Conservation (phyloP, 257 asterid species). For the Nyctanthes arbortristis region DNA sequence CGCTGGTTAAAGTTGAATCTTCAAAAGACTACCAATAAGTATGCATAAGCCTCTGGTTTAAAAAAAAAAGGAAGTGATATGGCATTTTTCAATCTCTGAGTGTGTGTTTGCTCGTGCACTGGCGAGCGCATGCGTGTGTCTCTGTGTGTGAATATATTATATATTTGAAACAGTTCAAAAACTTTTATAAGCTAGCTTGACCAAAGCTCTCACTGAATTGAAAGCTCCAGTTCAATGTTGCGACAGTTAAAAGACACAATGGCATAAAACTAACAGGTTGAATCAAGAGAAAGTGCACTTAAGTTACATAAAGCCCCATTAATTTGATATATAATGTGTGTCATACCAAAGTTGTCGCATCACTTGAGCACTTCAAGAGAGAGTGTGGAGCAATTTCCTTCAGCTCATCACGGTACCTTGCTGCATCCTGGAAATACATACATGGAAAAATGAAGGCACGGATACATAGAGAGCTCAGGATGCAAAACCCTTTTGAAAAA, state of each 20-base stretch:
- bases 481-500: background rate
- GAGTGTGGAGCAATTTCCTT: conserved; percentile 63
- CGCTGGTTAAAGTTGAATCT: background rate
- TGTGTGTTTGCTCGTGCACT: background rate
- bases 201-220: background rate
- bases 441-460: background rate
- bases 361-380: conserved; percentile 79
- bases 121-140: background rate
- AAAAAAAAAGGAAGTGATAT: background rate
- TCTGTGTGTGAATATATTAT: background rate
- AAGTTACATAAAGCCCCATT: background rate
- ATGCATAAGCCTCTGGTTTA: background rate
- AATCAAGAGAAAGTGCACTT: background rate
- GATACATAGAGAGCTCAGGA: conserved; percentile 4
- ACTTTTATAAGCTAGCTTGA: background rate
- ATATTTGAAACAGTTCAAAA: background rate
- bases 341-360: conserved; percentile 76
- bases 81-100: background rate
- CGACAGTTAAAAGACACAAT: background rate
- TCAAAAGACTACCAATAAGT: background rate
- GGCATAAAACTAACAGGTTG: background rate
- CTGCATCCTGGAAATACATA: conserved; percentile 58
- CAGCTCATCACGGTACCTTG: conserved; percentile 55
- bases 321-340: background rate
- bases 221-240: conserved; percentile 8